Evolutionary conservation across 1,284 basidiomycete species (phyloP), one percentile per base, ranked within the genome.

Genomic region (Leccinum idahoense): DNA sequence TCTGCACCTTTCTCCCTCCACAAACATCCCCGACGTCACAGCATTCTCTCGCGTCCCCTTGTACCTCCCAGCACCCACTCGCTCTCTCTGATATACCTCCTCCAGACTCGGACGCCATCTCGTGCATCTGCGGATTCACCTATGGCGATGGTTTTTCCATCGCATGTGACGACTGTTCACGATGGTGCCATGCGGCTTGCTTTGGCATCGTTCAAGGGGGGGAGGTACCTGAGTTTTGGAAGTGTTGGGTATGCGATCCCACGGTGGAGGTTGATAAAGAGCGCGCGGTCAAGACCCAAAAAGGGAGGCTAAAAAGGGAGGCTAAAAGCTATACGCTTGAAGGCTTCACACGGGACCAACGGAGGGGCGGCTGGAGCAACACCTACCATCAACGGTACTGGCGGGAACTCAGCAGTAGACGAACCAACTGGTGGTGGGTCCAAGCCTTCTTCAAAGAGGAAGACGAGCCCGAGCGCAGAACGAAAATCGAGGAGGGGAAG

Each of bases 101-200:
- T 32, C 66, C 75, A 26, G 80, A 81, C 65, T 69, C 75, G 44
- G 81, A 83, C 35, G 75, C 79, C 57, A 87, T 89, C 62, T 77
- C 79, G 57, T 94, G 93, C 72, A 90, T 93, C 59, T 94, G 92
- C 70, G 86, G 84, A 8, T 81, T 80, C 65, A 78, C 84, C 57
- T 84, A 88, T 69, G 95, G 97, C 77, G 94, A 96, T 73, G 94
- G 94, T 15, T 95, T 94, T 77, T 92, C 90, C 15, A 94, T 97
- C 63, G 93, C 92, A 29, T 98, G 95, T 77, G 95, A 97, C 74
- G 78, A 82, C 60, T 98, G 95, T 75, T 84, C 85, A 23, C 85
- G 92, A 18, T 97, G 95, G 94, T 93, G 92, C 71, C 95, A 97
- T 76, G 91, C 86, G 7, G 88, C 89, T 5, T 97, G 95, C 75